Evolutionary conservation across 108 stramenopile species (phyloP), one percentile per base, ranked within the genome.

Genomic region (Schizochytrium sp.): DNA sequence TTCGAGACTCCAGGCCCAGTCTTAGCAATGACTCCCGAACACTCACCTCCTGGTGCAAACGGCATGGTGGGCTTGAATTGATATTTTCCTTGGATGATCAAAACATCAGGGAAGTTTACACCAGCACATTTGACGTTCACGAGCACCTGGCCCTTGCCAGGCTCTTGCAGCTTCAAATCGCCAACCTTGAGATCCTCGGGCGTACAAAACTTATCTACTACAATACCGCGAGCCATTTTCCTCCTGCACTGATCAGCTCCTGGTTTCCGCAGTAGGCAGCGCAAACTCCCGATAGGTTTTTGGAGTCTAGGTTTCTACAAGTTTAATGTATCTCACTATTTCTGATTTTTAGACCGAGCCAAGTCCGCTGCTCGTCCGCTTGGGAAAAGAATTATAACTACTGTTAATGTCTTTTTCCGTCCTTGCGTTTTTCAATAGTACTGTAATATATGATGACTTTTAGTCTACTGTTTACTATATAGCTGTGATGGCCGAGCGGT

Each of bases 21-120:
- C 42, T 88, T 89, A 50, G 56, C 87, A 46, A 92, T 53, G 41
- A 91, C 88, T 3, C 91, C 91, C 2, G 91, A 90, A 41, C 89
- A 83, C 28, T 92, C 91, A 12, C 91, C 89, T 2, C 91, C 91
- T 0, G 91, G 91, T 4, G 88, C 91, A 44, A 92, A 92, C 12
- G 91, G 91, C 89, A 91, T 45, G 53, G 87, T 46, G 8, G 91
- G 91, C 53, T 89, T 89, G 28, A 87, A 46, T 53, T 92, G 91
- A 47, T 92, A 92, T 57, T 92, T 92, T 0, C 91, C 91, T 89
- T 92, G 87, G 40, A 91, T 42, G 28, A 89, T 38, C 4, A 91
- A 87, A 57, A 89, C 46, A n/a, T 91, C 76, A 17, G 76, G 76
- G 76, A 55, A 83, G 50, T 49, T 55, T n/a, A 83, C 76, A n/a